Evolutionary conservation across 768 basidiomycete species (phyloP).

Genomic region (Coprinellus micaceus): DNA sequence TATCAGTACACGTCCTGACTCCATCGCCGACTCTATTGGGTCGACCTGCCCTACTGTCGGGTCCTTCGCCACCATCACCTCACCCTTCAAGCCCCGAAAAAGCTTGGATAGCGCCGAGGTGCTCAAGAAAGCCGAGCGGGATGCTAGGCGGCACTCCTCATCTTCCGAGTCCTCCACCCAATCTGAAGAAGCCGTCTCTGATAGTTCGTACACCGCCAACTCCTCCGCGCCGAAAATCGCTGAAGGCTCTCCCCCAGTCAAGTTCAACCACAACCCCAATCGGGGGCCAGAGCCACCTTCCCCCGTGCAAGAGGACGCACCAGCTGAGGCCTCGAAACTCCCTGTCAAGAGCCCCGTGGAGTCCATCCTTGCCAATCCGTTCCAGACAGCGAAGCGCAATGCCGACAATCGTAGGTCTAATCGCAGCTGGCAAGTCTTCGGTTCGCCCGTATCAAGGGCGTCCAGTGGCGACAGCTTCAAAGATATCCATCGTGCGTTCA

Average conservation of each 20-base stretch:
- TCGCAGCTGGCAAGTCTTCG: constrained; percentile 24
- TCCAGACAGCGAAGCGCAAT: constrained; percentile 14
- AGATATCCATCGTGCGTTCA: neutral
- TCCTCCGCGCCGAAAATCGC: constrained; percentile 31
- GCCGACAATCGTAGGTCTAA: constrained; percentile 23
- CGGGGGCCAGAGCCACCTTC: constrained; percentile 23
- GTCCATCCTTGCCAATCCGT: constrained; percentile 13
- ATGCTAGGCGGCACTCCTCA: constrained; percentile 29
- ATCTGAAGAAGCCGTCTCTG: constrained; percentile 32
- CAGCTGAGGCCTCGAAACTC: constrained; percentile 36
- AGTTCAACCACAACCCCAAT: constrained; percentile 43
- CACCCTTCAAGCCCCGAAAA: constrained; percentile 3
- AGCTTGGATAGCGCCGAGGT: constrained; percentile 1
- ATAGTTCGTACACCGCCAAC: constrained; percentile 21
- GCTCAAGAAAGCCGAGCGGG: constrained; percentile 7
- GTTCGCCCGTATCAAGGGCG: constrained; percentile 11
- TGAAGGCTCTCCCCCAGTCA: constrained; percentile 35
- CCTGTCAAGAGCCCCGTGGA: constrained; percentile 13
- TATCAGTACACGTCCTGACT: neutral
- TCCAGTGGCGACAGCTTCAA: neutral
- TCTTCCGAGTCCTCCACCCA: constrained; percentile 44
- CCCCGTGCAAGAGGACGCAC: constrained; percentile 44
- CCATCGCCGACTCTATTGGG: neutral
- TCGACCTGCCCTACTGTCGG: neutral
- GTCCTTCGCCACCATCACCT: neutral